A percentile compares a stretch with the other conserved stretches of the same genome.
Evolutionary conservation across 331 rosid genomes (phyloP).

Genomic region (Pyracantha coccinea): DNA sequence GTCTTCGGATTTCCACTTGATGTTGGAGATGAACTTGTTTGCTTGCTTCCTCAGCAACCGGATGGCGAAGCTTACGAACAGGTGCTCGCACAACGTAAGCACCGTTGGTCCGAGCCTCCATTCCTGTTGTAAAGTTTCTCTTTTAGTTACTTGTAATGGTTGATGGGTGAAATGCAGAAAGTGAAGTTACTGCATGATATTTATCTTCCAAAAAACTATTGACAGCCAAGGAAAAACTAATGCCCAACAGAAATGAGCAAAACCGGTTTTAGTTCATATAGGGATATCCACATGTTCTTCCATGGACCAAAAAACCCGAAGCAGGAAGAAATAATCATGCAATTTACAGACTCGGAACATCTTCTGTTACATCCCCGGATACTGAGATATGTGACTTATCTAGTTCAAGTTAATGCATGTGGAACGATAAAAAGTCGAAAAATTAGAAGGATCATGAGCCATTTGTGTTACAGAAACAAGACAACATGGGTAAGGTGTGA

Average conservation of each 20-base stretch:
- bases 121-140: constrained; percentile 41
- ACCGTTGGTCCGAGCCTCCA: constrained; percentile 85
- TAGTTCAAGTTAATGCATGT: too few relatives aligned
- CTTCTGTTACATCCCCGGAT: too few relatives aligned
- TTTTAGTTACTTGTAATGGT: not conserved
- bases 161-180: not conserved
- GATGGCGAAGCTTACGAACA: constrained; percentile 83
- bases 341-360: too few relatives aligned
- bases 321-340: too few relatives aligned
- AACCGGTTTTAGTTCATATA: not conserved
- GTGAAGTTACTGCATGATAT: not conserved
- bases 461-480: not conserved
- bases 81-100: constrained; percentile 77
- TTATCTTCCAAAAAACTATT: not conserved
- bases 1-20: constrained; percentile 31
- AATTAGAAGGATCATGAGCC: too few relatives aligned
- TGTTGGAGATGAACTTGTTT: constrained; percentile 31
- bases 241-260: not conserved
- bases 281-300: too few relatives aligned
- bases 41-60: constrained; percentile 70
- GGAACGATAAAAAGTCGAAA: too few relatives aligned
- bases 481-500: not conserved
- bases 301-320: too few relatives aligned
- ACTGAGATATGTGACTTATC: too few relatives aligned
- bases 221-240: not conserved